Evolutionary conservation across 2,329 filamentous ascomycete genomes (phyloP).

Genomic region (Trichoderma sp.): DNA sequence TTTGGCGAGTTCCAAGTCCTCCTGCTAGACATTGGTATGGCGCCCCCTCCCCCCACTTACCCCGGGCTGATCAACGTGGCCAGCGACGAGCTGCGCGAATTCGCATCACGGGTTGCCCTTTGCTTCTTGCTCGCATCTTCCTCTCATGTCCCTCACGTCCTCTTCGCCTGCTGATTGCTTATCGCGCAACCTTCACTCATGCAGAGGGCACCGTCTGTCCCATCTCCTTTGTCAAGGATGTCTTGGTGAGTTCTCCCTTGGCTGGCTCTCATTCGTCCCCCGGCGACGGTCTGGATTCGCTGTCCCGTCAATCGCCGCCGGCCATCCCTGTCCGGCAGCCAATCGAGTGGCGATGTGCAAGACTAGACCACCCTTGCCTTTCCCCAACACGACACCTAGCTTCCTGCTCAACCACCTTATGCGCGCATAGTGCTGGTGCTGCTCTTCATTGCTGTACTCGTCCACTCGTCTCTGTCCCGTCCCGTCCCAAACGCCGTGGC

Average conservation of each 20-base stretch:
- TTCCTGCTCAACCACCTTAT: conserved; percentile 17
- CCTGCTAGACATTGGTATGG: conserved; percentile 42
- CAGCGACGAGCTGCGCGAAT: conserved; percentile 5
- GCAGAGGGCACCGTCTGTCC: conserved; percentile 80
- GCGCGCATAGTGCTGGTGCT: not conserved
- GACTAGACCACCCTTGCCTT: conserved; percentile 19
- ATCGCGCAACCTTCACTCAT: conserved; percentile 19
- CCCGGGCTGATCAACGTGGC: conserved; percentile 14
- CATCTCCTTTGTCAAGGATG: conserved; percentile 82
- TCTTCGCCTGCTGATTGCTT: conserved; percentile 20
- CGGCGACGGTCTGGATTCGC: conserved; percentile 18
- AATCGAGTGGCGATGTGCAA: conserved; percentile 18
- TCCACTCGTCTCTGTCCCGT: not conserved
- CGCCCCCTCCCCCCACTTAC: conserved; percentile 8
- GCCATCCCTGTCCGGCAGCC: conserved; percentile 23
- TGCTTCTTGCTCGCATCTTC: not conserved
- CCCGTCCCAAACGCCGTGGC: conserved; percentile 12
- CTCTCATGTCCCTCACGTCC: not conserved
- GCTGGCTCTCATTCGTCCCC: conserved; percentile 24
- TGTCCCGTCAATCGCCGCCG: conserved; percentile 19
- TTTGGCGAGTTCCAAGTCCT: conserved; percentile 36
- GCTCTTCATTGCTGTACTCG: not conserved
- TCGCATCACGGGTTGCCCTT: not conserved
- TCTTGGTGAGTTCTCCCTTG: conserved; percentile 63
- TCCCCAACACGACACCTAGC: conserved; percentile 20